Percentiles rank a stretch among this genome's conserved stretches.
Conservation (phyloP, 148 eudicot genomes). For the Chenopodium quinoa region DNA sequence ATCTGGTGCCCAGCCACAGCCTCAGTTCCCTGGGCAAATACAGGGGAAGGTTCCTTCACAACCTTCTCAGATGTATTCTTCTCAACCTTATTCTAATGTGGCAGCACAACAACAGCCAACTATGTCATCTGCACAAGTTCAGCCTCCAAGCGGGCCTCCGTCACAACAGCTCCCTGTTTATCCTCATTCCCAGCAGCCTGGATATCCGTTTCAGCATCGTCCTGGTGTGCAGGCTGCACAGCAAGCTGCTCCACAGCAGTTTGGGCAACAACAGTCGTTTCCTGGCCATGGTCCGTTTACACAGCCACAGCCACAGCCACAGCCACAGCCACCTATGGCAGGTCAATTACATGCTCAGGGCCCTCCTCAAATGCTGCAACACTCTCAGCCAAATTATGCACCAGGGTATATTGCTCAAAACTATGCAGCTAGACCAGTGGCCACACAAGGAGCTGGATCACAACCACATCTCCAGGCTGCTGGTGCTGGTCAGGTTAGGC, state of each 20-base stretch:
- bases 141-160: slow-evolving; percentile 38
- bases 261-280: slow-evolving; percentile 54
- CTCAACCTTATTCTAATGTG: slow-evolving; percentile 43
- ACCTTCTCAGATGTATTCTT: slow-evolving; percentile 51
- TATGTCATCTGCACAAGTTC: slow-evolving; percentile 49
- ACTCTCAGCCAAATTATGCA: slow-evolving; percentile 36
- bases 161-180: slow-evolving; percentile 41
- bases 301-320: slow-evolving; percentile 27
- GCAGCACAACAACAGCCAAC: slow-evolving; percentile 53
- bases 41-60: slow-evolving; percentile 61
- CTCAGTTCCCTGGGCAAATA: slow-evolving; percentile 42
- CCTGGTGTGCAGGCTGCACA: slow-evolving; percentile 57
- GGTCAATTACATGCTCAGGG: slow-evolving; percentile 46
- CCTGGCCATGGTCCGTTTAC: slow-evolving; percentile 40
- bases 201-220: slow-evolving; percentile 50
- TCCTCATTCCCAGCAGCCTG: slow-evolving; percentile 56
- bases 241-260: slow-evolving; percentile 47
- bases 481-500: slow-evolving; percentile 50
- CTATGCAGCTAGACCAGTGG: slow-evolving; percentile 45
- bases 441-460: slow-evolving; percentile 43
- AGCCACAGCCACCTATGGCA: slow-evolving; percentile 34
- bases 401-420: slow-evolving; percentile 43
- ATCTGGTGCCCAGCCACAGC: slow-evolving; percentile 43
- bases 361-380: slow-evolving; percentile 33
- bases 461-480: slow-evolving; percentile 43